Conservation (phyloP, 805 yeast species). For the Zygosaccharomyces bailii region DNA sequence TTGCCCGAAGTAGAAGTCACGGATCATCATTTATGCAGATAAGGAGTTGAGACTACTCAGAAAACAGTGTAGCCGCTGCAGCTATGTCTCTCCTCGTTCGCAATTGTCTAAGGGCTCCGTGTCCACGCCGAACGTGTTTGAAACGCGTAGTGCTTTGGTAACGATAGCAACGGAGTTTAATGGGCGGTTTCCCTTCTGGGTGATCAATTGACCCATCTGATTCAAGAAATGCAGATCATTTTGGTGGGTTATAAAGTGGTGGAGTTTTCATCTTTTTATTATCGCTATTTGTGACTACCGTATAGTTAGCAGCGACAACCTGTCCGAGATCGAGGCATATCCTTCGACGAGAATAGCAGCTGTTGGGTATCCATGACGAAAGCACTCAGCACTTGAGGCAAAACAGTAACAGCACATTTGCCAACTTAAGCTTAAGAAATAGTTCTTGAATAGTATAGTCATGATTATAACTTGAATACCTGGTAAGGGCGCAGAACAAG, state of each 20-base stretch:
- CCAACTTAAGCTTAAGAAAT: constrained; percentile 1
- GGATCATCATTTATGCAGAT: background rate
- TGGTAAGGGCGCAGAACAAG: too few relatives aligned
- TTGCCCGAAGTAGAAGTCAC: background rate
- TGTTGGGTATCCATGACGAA: background rate
- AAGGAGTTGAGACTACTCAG: background rate
- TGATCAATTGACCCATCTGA: constrained; percentile 5
- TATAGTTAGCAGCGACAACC: background rate
- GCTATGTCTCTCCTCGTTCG: background rate
- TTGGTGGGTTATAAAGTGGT: constrained; percentile 1
- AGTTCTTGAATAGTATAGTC: constrained; percentile 2
- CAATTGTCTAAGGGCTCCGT: background rate
- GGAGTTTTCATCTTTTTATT: background rate
- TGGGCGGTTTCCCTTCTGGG: constrained; percentile 1
- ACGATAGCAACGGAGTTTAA: constrained; percentile 1
- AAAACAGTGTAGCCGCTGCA: background rate
- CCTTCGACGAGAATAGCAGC: background rate
- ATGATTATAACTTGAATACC: too few relatives aligned
- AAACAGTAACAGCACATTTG: background rate
- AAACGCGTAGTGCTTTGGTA: constrained; percentile 1
- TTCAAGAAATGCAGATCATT: constrained; percentile 5
- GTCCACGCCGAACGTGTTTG: constrained; percentile 2
- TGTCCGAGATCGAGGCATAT: background rate
- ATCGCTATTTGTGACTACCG: background rate
- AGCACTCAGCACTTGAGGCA: background rate